A percentile compares a stretch with the other conserved stretches of the same genome.
Conservation (phyloP, 2,329 filamentous ascomycete genomes). For the Cercospora sojina region DNA sequence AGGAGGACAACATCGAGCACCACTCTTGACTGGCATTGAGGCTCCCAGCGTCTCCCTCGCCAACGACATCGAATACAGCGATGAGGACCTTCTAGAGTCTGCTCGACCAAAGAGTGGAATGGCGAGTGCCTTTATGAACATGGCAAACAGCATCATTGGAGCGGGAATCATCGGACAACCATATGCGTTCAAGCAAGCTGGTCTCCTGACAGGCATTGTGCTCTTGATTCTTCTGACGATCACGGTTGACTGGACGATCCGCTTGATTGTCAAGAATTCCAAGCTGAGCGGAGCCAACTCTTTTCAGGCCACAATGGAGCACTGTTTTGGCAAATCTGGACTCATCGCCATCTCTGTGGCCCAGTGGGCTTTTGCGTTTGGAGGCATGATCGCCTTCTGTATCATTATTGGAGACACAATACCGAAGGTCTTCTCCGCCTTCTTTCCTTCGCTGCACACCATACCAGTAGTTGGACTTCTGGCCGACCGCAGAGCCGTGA, state of each 20-base stretch:
- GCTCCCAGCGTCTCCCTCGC: constrained; percentile 75
- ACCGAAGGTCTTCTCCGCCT: constrained; percentile 77
- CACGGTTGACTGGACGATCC: constrained; percentile 95
- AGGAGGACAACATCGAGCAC: constrained; percentile 54
- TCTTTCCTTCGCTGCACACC: constrained; percentile 73
- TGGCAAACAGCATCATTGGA: constrained; percentile 97
- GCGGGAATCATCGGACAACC: constrained; percentile 76
- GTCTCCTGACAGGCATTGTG: constrained; percentile 74
- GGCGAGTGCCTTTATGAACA: constrained; percentile 95
- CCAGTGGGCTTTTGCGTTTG: constrained; percentile 98
- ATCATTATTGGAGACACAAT: constrained; percentile 97
- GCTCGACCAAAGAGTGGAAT: constrained; percentile 80
- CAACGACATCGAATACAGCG: constrained; percentile 54
- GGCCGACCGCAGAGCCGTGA: constrained; percentile 77
- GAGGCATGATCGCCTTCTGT: constrained; percentile 96
- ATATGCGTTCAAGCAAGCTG: constrained; percentile 93
- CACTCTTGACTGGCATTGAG: constrained; percentile 78
- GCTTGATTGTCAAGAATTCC: constrained; percentile 94
- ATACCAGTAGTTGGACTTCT: constrained; percentile 79
- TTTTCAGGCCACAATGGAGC: constrained; percentile 93
- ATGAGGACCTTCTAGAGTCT: constrained; percentile 53
- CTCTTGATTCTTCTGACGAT: constrained; percentile 78
- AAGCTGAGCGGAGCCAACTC: constrained; percentile 92
- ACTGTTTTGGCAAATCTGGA: constrained; percentile 87
- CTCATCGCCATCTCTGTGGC: constrained; percentile 87